A percentile compares a stretch with the other conserved stretches of the same genome.
These are phyloP conservation scores for Candida odintsovae DNA, from an alignment of 805 yeast genomes.

Conservation along the genomic window DNA sequence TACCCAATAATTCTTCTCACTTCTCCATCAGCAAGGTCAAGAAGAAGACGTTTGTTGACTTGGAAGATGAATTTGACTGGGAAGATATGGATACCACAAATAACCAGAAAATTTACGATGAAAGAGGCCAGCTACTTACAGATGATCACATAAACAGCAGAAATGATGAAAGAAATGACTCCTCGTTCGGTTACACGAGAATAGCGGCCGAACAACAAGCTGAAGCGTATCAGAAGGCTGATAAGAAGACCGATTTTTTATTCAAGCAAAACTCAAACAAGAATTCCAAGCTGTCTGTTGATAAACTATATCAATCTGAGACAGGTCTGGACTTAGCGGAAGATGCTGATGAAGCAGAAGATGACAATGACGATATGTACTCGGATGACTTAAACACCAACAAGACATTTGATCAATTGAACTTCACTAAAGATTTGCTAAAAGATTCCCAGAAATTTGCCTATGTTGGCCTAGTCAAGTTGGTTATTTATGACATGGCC, in stretches of 20 bases:
- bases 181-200: constrained; percentile 68
- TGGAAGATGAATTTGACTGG: constrained; percentile 56
- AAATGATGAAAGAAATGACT: constrained; percentile 13
- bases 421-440: constrained; percentile 74
- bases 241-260: constrained; percentile 50
- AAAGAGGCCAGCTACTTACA: constrained; percentile 58
- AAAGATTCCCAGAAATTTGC: constrained; percentile 86
- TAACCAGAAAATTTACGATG: constrained; percentile 71
- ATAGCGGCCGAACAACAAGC: constrained; percentile 86
- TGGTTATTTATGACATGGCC: constrained; percentile 76
- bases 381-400: constrained; percentile 23
- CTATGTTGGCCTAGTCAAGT: constrained; percentile 77
- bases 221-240: constrained; percentile 52
- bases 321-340: constrained; percentile 19
- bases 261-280: constrained; percentile 29
- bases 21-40: background rate
- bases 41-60: constrained; percentile 15
- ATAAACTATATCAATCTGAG: background rate
- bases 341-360: constrained; percentile 34
- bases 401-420: constrained; percentile 58
- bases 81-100: constrained; percentile 82
- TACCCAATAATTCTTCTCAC: background rate
- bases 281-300: background rate
- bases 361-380: constrained; percentile 24
- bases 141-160: constrained; percentile 18